Base-by-base conservation (phyloP, 345 rosid species). In the Pistacia vera region DNA sequence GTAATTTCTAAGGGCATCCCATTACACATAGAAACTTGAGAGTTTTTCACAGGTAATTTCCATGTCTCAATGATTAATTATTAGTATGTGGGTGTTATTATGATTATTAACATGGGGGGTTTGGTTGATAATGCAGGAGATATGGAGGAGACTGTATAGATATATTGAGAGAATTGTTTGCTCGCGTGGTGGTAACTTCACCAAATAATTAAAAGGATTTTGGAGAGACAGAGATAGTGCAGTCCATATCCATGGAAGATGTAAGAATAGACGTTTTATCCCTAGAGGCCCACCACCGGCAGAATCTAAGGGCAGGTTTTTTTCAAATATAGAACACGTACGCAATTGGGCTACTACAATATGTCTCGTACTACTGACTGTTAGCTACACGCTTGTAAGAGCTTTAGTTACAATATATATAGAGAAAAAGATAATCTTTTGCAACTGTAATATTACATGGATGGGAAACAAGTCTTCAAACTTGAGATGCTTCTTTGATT, bases 1-100 rank as follows among this genome's bases (percentile, higher is more conserved):
- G 59, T 76, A 57, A 83, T 81, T 76, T 72, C 82, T 3, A 78
- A 71, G 46, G 79, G 82, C 81, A 72, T 70, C 78, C 71, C 1
- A 36, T 78, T 71, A 38, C 81, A 54, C 68, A 62, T 49, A 35
- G 58, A 76, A 75, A 58, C 80, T 83, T 64, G n/a, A 14, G 68
- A 62, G 61, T 72, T 75, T 55, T 57, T 83, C 10, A 74, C 65
- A 48, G 79, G 84, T 72, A 14, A 8, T 3, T 70, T 38, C 25
- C 41, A 18, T 54, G 22, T 66, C 44, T 25, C 17, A 6, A 36
- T 36, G 41, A 36, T 36, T 36, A 2, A 5, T 36, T 36, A 36
- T n/a, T 3, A 36, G 33, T 30, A 30, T 30, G 33, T 30, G 33
- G 33, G 33, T 30, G 33, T 30, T 30, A 2, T 8, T 41, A 5